These are phyloP conservation scores for Diaporthe eres DNA, from an alignment of 2,329 filamentous ascomycete species.

Conservation along the genomic window DNA sequence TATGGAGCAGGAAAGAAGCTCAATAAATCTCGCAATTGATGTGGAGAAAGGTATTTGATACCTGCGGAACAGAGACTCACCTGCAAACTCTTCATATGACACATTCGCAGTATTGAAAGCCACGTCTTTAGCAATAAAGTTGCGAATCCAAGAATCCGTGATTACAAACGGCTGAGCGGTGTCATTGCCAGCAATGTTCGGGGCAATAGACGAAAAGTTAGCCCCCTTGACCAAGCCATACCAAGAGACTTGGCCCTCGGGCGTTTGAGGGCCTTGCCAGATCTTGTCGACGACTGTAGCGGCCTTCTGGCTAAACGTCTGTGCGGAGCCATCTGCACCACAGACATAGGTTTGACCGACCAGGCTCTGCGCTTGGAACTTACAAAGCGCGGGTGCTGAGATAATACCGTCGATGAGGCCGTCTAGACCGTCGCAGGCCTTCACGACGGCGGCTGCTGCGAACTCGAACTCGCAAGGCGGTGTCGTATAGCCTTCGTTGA, in stretches of 20 bases:
- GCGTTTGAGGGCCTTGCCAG: slow-evolving; percentile 3
- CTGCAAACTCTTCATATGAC: slow-evolving; percentile 21
- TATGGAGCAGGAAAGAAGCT: not conserved
- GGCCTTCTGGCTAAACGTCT: not conserved
- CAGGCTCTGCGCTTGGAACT: not conserved
- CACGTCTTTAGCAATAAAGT: slow-evolving; percentile 8
- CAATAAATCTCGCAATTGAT: too few species aligned
- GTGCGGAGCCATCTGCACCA: not conserved
- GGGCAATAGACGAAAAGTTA: not conserved
- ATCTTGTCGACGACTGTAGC: slow-evolving; percentile 20
- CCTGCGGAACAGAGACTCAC: not conserved
- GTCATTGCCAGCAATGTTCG: slow-evolving; percentile 20
- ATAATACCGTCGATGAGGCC: slow-evolving; percentile 8
- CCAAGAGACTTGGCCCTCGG: slow-evolving; percentile 10
- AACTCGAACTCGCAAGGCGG: slow-evolving; percentile 23
- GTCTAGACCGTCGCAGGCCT: slow-evolving; percentile 18
- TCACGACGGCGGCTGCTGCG: not conserved
- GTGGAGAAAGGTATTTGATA: not conserved
- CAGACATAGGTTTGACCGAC: not conserved
- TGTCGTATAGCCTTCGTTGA: slow-evolving; percentile 2
- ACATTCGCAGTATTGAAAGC: slow-evolving; percentile 4
- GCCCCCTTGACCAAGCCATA: slow-evolving; percentile 16
- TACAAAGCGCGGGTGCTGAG: slow-evolving; percentile 20
- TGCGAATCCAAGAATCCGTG: slow-evolving; percentile 14
- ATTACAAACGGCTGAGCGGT: slow-evolving; percentile 11